Evolutionary conservation across 305 asterid species (phyloP).

Genomic region (Solanum chacoense): DNA sequence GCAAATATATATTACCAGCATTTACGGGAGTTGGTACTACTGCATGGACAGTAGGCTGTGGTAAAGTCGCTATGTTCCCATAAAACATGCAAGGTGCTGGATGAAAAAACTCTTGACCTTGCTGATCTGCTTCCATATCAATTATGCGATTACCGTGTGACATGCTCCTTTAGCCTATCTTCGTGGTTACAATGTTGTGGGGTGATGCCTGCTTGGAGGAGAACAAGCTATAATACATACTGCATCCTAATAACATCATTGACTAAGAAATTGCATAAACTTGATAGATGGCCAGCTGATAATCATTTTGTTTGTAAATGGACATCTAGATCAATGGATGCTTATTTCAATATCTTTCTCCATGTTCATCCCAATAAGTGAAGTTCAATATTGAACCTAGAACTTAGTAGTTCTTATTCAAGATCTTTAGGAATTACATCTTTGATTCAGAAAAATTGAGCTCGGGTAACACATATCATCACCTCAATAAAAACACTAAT

Average conservation of each 20-base stretch:
- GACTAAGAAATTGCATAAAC: not conserved
- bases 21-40: conserved; percentile 37
- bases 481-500: not conserved
- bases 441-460: not conserved
- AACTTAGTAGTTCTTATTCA: not conserved
- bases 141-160: conserved; percentile 37
- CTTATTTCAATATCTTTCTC: not conserved
- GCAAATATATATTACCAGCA: conserved; percentile 35
- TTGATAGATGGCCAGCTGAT: not conserved
- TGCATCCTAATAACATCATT: not conserved
- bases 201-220: conserved; percentile 35
- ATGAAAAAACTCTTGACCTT: conserved; percentile 26
- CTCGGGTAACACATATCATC: not conserved
- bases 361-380: not conserved
- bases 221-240: not conserved
- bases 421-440: not conserved
- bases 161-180: conserved; percentile 63
- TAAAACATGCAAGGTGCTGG: conserved; percentile 22
- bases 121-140: conserved; percentile 50
- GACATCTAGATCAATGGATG: not conserved
- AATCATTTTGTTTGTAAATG: not conserved
- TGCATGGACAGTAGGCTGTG: conserved; percentile 47
- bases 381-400: not conserved
- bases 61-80: conserved; percentile 36
- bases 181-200: conserved; percentile 6